Percentiles rank a stretch among this genome's conserved stretches.
Conservation (phyloP, 345 rosid species). For the Kernera saxatilis region DNA sequence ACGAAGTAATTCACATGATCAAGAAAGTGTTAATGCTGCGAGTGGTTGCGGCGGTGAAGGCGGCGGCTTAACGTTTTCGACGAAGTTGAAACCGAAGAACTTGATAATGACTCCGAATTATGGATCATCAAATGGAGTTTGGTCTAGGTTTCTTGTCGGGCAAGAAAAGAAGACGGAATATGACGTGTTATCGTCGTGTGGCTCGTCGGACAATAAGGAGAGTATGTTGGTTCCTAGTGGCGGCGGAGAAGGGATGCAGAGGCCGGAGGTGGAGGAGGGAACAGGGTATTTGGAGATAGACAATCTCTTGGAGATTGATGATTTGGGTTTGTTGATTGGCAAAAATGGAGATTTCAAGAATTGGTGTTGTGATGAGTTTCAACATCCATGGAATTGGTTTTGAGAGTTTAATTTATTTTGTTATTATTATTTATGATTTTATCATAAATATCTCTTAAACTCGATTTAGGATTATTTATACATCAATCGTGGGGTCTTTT, state of each 20-base stretch:
- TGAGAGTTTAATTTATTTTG: conserved; percentile 1
- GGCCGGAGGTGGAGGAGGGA: conserved; percentile 18
- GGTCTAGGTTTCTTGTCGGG: conserved; percentile 23
- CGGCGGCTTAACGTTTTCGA: neutral
- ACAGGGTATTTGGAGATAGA: conserved; percentile 30
- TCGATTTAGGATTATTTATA: conserved; percentile 14
- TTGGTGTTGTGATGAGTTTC: conserved; percentile 35
- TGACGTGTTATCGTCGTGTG: conserved; percentile 17
- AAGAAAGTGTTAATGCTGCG: conserved; percentile 4
- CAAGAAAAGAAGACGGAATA: conserved; percentile 17
- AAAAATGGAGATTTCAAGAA: conserved; percentile 36
- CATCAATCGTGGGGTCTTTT: neutral
- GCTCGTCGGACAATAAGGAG: conserved; percentile 23
- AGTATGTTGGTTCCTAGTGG: neutral
- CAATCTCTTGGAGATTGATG: conserved; percentile 33
- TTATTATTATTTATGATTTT: neutral
- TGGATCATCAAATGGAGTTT: conserved; percentile 1
- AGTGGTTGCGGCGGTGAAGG: neutral
- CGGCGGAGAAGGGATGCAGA: conserved; percentile 15
- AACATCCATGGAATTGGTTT: conserved; percentile 40
- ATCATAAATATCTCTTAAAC: neutral
- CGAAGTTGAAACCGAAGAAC: neutral
- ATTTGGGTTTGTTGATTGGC: conserved; percentile 32
- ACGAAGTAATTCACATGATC: conserved; percentile 10
- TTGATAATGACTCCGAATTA: neutral